These are phyloP conservation scores for Rhodotorula sp. DNA, from an alignment of 1,284 basidiomycete species.

Conservation along the genomic window DNA sequence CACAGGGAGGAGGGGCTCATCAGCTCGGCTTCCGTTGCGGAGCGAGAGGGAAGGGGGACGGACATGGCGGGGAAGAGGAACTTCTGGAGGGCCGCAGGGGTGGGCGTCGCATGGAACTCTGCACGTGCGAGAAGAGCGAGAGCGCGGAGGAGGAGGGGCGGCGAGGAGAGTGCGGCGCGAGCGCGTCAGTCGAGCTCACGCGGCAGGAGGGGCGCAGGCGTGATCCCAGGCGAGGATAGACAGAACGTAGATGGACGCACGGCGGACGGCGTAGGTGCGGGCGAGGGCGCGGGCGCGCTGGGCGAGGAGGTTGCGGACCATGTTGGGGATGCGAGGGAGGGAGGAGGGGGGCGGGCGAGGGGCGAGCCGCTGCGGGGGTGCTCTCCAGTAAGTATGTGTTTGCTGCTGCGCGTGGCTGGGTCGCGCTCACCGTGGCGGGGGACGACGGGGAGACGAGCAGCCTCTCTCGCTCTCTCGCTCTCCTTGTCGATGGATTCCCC, in stretches of 20 bases:
- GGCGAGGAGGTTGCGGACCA: conserved; percentile 29
- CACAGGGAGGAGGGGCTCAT: conserved; percentile 69
- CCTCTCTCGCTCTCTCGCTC: too few species aligned
- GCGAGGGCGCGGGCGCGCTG: conserved; percentile 31
- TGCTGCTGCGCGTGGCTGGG: neutral
- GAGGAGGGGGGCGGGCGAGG: too few species aligned
- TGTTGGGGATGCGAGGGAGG: neutral
- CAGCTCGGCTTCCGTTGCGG: neutral
- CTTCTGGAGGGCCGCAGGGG: conserved; percentile 75
- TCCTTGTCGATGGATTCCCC: too few species aligned
- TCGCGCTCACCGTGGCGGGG: neutral
- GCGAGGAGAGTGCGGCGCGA: neutral
- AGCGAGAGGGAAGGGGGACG: neutral
- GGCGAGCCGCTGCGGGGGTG: neutral
- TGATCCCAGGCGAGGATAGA: neutral
- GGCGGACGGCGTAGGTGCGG: conserved; percentile 22
- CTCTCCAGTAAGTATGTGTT: neutral
- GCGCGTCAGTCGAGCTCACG: neutral
- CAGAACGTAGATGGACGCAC: neutral
- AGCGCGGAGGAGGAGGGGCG: neutral
- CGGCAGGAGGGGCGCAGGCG: neutral
- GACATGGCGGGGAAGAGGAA: conserved; percentile 97
- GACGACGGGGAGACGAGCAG: neutral
- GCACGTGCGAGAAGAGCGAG: neutral
- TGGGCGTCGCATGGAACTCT: conserved; percentile 81